A percentile compares a stretch with the other conserved stretches of the same genome.
Evolutionary conservation across 768 basidiomycete genomes (phyloP).

Genomic region (Hemileccinum impolitum): DNA sequence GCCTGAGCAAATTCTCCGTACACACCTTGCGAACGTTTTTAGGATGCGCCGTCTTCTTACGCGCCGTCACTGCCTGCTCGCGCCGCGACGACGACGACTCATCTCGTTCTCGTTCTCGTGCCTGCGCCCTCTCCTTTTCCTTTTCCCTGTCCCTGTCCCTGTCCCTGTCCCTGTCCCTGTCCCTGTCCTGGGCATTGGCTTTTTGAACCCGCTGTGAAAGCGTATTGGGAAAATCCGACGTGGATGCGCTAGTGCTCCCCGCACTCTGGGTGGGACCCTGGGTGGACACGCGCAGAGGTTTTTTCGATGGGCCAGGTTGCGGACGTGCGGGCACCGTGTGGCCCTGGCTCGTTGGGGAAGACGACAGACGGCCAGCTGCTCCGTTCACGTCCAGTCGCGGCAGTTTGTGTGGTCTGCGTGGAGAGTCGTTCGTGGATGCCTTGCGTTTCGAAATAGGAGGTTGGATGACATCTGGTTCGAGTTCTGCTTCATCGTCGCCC

Average conservation of each 20-base stretch:
- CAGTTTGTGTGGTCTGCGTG: conserved; percentile 16
- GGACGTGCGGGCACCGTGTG: conserved; percentile 4
- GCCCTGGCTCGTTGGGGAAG: neutral
- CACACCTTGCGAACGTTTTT: conserved; percentile 11
- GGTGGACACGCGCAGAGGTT: neutral
- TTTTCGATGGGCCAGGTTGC: conserved; percentile 6
- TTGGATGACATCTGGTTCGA: neutral
- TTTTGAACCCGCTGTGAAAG: conserved; percentile 18
- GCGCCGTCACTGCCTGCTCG: conserved; percentile 5
- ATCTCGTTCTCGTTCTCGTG: neutral
- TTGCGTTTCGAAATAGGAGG: conserved; percentile 28
- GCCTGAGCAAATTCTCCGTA: conserved; percentile 9
- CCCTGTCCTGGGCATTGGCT: conserved; percentile 1
- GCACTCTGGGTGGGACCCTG: neutral
- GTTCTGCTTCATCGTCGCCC: conserved; percentile 20
- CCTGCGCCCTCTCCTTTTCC: neutral
- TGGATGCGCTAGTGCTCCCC: conserved; percentile 6
- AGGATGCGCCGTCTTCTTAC: conserved; percentile 8
- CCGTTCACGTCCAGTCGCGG: conserved; percentile 16
- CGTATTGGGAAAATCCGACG: conserved; percentile 13
- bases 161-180: neutral
- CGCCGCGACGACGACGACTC: neutral
- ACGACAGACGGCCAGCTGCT: too few species aligned
- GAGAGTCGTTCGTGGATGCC: conserved; percentile 5
- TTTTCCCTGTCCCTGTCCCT: neutral